These are phyloP conservation scores for Primulina eburnea DNA, from an alignment of 257 asterid genomes.

Conservation along the genomic window DNA sequence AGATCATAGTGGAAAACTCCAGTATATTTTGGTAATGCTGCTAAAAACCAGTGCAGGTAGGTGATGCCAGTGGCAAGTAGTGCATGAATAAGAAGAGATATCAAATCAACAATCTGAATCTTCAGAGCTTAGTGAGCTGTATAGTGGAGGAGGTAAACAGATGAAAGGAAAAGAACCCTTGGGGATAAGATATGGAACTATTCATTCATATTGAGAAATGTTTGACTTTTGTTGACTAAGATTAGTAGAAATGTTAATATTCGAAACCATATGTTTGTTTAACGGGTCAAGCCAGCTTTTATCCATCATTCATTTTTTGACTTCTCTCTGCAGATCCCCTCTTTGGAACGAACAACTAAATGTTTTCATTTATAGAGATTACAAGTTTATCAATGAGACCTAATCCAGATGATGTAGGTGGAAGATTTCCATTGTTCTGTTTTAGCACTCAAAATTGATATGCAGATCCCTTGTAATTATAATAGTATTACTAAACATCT, in stretches of 20 bases:
- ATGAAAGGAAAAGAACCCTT: background rate
- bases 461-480: background rate
- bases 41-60: conserved; percentile 6
- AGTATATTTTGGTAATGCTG: background rate
- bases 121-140: background rate
- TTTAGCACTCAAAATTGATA: background rate
- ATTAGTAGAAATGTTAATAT: background rate
- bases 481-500: conserved; percentile 5
- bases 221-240: conserved; percentile 2
- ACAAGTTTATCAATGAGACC: background rate
- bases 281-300: background rate
- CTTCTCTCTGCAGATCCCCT: background rate
- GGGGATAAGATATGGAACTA: conserved; percentile 1
- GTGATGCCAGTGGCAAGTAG: background rate
- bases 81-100: background rate
- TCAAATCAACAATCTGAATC: background rate
- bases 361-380: background rate
- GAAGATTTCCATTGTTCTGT: conserved; percentile 5
- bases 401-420: background rate
- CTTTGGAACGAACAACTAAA: conserved; percentile 6
- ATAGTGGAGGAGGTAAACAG: background rate
- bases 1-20: conserved; percentile 1
- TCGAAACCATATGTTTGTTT: background rate
- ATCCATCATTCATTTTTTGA: background rate
- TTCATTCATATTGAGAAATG: background rate